phyloP scores from a whole-genome alignment of 768 basidiomycete species.

The Naganishia onofrii region DNA sequence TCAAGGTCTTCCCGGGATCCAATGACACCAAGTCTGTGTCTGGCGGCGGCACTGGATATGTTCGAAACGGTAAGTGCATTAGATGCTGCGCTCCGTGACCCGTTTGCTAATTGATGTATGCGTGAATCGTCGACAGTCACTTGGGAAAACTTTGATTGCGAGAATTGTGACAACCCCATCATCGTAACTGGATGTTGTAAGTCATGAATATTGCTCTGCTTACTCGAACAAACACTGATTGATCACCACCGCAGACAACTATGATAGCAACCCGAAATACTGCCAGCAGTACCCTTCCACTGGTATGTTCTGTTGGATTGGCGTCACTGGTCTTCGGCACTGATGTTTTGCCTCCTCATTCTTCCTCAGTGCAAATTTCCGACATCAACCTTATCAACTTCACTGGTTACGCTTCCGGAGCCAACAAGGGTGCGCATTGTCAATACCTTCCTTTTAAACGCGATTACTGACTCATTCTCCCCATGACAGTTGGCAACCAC shows the following conservation, averaged over 20 bases:
- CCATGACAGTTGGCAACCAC: conserved; percentile 41
- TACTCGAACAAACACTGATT: neutral
- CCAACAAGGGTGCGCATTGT: neutral
- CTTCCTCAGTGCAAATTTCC: conserved; percentile 55
- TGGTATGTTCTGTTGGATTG: conserved; percentile 30
- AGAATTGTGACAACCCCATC: conserved; percentile 61
- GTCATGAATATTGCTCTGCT: conserved; percentile 43
- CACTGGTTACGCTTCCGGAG: conserved; percentile 60
- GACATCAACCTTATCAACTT: conserved; percentile 62
- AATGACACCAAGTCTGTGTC: conserved; percentile 61
- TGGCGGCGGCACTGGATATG: conserved; percentile 57
- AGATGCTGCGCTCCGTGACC: conserved; percentile 14
- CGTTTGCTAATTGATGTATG: neutral
- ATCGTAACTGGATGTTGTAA: conserved; percentile 60
- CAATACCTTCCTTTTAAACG: neutral
- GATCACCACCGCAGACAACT: conserved; percentile 25
- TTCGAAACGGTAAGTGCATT: conserved; percentile 45
- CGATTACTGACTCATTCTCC: neutral
- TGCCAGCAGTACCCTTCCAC: conserved; percentile 59
- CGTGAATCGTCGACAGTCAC: conserved; percentile 1
- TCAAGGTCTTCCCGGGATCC: conserved; percentile 66
- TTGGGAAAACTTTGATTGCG: conserved; percentile 25
- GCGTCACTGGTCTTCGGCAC: neutral
- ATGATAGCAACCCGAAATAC: conserved; percentile 54
- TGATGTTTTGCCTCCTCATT: neutral